Percentiles rank a stretch among this genome's conserved stretches.
These are phyloP conservation scores for Croton laevigatus DNA, from an alignment of 441 rosid species.

Conservation along the genomic window DNA sequence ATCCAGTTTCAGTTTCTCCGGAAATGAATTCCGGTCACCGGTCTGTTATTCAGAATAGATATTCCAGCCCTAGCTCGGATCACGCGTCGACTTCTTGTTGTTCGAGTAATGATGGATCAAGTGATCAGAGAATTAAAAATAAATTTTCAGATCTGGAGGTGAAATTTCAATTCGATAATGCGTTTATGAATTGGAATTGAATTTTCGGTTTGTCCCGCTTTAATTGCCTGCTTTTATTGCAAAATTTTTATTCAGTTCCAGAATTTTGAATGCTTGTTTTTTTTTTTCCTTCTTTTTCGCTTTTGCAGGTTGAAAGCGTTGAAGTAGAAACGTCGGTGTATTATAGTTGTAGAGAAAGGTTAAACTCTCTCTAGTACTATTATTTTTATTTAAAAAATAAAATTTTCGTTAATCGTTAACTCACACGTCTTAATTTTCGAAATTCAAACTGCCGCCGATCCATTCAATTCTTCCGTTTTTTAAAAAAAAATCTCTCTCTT, in stretches of 20 bases:
- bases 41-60: slow-evolving; percentile 25
- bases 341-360: slow-evolving; percentile 45
- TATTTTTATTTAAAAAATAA: background rate
- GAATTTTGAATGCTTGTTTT: slow-evolving; percentile 5
- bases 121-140: slow-evolving; percentile 31
- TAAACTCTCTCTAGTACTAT: background rate
- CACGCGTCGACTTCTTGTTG: slow-evolving; percentile 52
- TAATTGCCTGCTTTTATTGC: slow-evolving; percentile 26
- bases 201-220: slow-evolving; percentile 37
- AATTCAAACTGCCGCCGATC: slow-evolving; percentile 26
- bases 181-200: slow-evolving; percentile 21
- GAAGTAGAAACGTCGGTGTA: slow-evolving; percentile 59
- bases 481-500: slow-evolving; percentile 8
- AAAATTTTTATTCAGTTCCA: slow-evolving; percentile 18
- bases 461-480: slow-evolving; percentile 24
- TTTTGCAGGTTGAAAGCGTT: slow-evolving; percentile 49
- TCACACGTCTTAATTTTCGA: slow-evolving; percentile 25
- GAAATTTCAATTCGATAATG: slow-evolving; percentile 6
- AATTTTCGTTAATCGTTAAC: background rate
- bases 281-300: slow-evolving; percentile 11
- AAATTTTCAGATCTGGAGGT: slow-evolving; percentile 66
- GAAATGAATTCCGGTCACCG: slow-evolving; percentile 16
- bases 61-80: slow-evolving; percentile 30
- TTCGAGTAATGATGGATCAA: slow-evolving; percentile 61
- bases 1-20: slow-evolving; percentile 20